Percentiles rank a stretch among this genome's conserved stretches.
Evolutionary conservation across 805 yeast genomes (phyloP).

Genomic region (Myxozyma lipomycoides): DNA sequence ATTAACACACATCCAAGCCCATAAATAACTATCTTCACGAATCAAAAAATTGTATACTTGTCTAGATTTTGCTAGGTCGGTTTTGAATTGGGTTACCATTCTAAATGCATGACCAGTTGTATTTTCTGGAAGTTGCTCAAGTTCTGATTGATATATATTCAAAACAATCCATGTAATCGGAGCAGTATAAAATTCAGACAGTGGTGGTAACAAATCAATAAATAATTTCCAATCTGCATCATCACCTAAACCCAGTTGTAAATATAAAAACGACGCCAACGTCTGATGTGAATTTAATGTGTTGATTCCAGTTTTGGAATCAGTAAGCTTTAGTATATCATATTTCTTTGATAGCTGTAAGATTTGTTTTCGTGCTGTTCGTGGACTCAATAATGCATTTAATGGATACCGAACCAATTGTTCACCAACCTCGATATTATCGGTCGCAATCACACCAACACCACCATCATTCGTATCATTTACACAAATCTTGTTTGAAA

Average conservation of each 20-base stretch:
- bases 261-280: conserved; percentile 28
- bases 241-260: conserved; percentile 34
- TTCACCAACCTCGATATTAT: conserved; percentile 42
- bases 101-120: conserved; percentile 8
- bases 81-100: conserved; percentile 35
- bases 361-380: conserved; percentile 14
- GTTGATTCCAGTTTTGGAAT: background rate
- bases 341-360: background rate
- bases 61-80: conserved; percentile 45
- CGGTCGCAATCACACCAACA: conserved; percentile 54
- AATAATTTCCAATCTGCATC: conserved; percentile 61
- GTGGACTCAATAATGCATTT: conserved; percentile 51
- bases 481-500: conserved; percentile 29
- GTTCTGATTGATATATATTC: background rate
- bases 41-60: background rate
- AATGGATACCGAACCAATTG: conserved; percentile 55
- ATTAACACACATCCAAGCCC: conserved; percentile 82
- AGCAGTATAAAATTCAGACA: conserved; percentile 49
- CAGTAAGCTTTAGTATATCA: background rate
- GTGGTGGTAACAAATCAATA: conserved; percentile 56
- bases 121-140: background rate
- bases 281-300: conserved; percentile 30
- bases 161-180: conserved; percentile 59
- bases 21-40: conserved; percentile 41
- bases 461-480: conserved; percentile 50